Conservation (phyloP, 331 rosid genomes). For the Prunus yedoensis region DNA sequence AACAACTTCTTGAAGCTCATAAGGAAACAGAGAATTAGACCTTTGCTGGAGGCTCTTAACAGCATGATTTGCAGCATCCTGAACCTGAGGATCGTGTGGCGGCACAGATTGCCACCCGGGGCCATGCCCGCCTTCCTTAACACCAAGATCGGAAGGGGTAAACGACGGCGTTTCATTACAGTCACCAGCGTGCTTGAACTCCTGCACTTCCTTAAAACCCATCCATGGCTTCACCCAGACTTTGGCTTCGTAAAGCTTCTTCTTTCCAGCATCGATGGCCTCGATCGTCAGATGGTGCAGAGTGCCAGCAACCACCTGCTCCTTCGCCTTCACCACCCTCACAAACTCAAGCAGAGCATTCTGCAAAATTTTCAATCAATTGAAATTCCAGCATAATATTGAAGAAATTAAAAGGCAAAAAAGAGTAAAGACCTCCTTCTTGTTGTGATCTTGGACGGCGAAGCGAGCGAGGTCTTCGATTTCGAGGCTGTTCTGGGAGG, state of each 20-base stretch:
- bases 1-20: slow-evolving; percentile 71
- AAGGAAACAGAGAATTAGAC: slow-evolving; percentile 87
- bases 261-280: slow-evolving; percentile 71
- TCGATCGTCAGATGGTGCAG: slow-evolving; percentile 80
- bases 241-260: slow-evolving; percentile 77
- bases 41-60: slow-evolving; percentile 75
- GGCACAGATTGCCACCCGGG: slow-evolving; percentile 82
- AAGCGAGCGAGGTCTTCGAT: slow-evolving; percentile 70
- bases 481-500: slow-evolving; percentile 49
- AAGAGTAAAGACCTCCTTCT: slow-evolving; percentile 47
- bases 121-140: slow-evolving; percentile 60
- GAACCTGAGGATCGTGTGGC: slow-evolving; percentile 79
- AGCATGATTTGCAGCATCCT: slow-evolving; percentile 94
- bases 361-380: slow-evolving; percentile 29
- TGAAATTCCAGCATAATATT: neutral
- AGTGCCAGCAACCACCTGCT: slow-evolving; percentile 85
- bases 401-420: too few species aligned
- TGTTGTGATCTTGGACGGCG: slow-evolving; percentile 86
- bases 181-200: slow-evolving; percentile 68
- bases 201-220: slow-evolving; percentile 73
- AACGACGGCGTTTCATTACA: slow-evolving; percentile 35
- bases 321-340: slow-evolving; percentile 78
- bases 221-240: slow-evolving; percentile 97
- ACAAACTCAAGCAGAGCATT: slow-evolving; percentile 73
- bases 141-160: slow-evolving; percentile 81